These are phyloP conservation scores for Cucurbita moschata DNA, from an alignment of 306 rosid genomes.

Conservation along the genomic window DNA sequence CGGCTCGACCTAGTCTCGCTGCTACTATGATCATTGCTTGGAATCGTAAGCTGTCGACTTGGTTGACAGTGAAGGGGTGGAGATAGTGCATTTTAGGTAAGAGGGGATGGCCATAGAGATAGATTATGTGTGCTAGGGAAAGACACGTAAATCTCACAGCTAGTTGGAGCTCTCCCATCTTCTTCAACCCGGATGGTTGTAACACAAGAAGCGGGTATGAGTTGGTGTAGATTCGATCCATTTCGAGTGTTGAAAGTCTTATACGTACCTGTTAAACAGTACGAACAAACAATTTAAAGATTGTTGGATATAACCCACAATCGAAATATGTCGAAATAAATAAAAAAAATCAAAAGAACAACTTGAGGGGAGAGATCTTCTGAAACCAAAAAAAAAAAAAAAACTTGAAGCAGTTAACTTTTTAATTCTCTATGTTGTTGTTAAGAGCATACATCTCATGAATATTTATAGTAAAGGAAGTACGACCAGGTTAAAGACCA, in stretches of 20 bases:
- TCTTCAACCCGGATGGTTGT: conserved; percentile 44
- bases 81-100: conserved; percentile 76
- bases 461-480: no score
- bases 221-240: conserved; percentile 68
- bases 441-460: no score
- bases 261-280: conserved; percentile 20
- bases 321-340: no score
- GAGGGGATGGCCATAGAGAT: conserved; percentile 59
- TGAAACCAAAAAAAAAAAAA: no score
- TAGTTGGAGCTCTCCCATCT: conserved; percentile 71
- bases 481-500: no score
- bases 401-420: no score
- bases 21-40: conserved; percentile 73
- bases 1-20: conserved; percentile 55
- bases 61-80: conserved; percentile 79
- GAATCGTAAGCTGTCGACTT: conserved; percentile 50
- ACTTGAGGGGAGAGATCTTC: no score
- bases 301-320: no score
- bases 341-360: no score
- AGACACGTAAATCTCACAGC: conserved; percentile 66
- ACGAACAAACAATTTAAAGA: not conserved
- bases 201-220: conserved; percentile 58
- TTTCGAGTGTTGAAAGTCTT: conserved; percentile 66
- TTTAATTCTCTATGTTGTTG: no score
- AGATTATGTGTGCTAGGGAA: conserved; percentile 49